Base-by-base conservation (phyloP, 805 yeast genomes). In the Yarrowia divulgata region DNA sequence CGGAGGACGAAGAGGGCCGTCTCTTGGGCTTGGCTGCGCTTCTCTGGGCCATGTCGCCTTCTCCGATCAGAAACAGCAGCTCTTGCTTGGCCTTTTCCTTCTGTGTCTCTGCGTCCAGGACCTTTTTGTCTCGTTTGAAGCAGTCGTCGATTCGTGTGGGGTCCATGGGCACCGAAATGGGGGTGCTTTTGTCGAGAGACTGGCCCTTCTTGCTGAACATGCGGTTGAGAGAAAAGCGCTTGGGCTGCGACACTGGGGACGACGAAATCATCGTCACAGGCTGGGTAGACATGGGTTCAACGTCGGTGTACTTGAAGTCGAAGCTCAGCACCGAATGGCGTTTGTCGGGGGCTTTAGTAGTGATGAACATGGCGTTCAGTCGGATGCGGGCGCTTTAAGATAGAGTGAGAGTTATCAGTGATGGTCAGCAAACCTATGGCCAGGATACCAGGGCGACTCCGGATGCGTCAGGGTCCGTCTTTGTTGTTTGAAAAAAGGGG, bases 301-400 rank as follows among this genome's bases (percentile, higher is more conserved):
- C 66, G 66, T 60, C 66, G n/a, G 66, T 43, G 42, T 60, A 60
- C 66, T 60, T 60, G 66, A 43, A 42, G 18, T 60, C 66, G 18
- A 60, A 57, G 46, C 32, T 18, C n/a, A 42, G 46, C 45, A 54
- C 60, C 34, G 45, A 42, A 5, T 3, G 13, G 52, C 52, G 66
- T 45, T 60, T 60, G 42, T 60, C 66, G 40, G 66, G 66, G 46
- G 66, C 46, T 32, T 57, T 57, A 42, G 63, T 34, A 42, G 63
- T 57, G 63, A 57, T 57, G n/a, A 40, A 57, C 63, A 57, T 57
- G 63, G 39, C 23, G 48, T 2, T 3, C 9, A 10, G 8, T 32
- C 39, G 63, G 48, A 14, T 6, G 23, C 4, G 18, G 63, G 37
- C 63, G 63, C 63, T 57, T 57, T 57, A 57, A 54, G 60, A 54